Conservation (phyloP, 1,284 basidiomycete species). For the Exobasidium cylindrosporum region DNA sequence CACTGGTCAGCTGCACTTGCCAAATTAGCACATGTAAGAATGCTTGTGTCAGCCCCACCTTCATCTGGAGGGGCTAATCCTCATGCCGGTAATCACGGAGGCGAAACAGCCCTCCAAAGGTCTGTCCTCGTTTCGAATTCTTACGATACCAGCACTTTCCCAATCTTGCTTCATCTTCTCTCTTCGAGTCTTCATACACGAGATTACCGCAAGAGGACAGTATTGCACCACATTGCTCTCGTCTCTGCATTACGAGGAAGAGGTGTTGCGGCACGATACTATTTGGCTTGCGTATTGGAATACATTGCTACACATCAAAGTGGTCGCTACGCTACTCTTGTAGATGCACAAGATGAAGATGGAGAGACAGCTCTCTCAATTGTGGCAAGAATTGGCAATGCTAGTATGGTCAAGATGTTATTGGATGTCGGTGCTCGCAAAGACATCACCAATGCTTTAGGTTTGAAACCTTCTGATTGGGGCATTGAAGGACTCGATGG, state of each 20-base stretch:
- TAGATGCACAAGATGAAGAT: slow-evolving; percentile 91
- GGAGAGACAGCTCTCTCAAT: slow-evolving; percentile 96
- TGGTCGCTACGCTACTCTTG: slow-evolving; percentile 58
- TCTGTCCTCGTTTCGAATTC: slow-evolving; percentile 86
- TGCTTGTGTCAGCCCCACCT: slow-evolving; percentile 63
- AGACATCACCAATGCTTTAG: slow-evolving; percentile 86
- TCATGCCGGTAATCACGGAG: slow-evolving; percentile 69
- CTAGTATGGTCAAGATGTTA: slow-evolving; percentile 78
- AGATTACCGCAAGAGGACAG: slow-evolving; percentile 81
- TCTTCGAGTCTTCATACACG: slow-evolving; percentile 77
- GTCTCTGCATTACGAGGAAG: slow-evolving; percentile 87
- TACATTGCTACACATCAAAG: slow-evolving; percentile 61
- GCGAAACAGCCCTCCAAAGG: slow-evolving; percentile 91
- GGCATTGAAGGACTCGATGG: slow-evolving; percentile 33
- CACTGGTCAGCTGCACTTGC: slow-evolving; percentile 89
- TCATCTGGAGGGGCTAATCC: slow-evolving; percentile 47
- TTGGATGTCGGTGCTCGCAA: slow-evolving; percentile 92
- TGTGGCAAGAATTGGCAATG: slow-evolving; percentile 87
- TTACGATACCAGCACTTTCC: slow-evolving; percentile 72
- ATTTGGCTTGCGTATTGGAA: slow-evolving; percentile 83
- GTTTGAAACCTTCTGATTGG: slow-evolving; percentile 87
- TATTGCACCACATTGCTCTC: slow-evolving; percentile 90
- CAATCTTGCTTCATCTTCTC: slow-evolving; percentile 65
- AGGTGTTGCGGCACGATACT: slow-evolving; percentile 79
- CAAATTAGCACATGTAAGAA: slow-evolving; percentile 56